Conservation (phyloP, 2,329 filamentous ascomycete genomes). For the Monilinia laxa region DNA sequence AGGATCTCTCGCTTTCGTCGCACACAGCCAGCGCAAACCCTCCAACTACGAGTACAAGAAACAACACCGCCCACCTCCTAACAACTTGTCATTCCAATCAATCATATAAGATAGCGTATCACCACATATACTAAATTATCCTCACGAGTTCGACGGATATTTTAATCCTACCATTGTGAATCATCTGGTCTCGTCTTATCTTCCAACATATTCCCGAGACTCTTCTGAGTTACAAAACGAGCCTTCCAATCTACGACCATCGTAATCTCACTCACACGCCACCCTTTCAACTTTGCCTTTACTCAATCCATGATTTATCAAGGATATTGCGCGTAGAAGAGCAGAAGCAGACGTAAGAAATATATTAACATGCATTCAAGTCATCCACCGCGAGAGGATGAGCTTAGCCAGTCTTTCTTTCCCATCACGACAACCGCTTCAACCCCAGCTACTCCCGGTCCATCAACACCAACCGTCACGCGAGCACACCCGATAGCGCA, state of each 20-base stretch:
- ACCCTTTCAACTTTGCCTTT: constrained; percentile 11
- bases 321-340: constrained; percentile 10
- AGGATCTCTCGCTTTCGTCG: constrained; percentile 15
- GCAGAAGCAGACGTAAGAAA: constrained; percentile 1
- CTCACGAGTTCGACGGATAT: not conserved
- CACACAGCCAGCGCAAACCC: constrained; percentile 16
- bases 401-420: constrained; percentile 30
- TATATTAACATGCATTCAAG: constrained; percentile 9
- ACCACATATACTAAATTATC: constrained; percentile 3
- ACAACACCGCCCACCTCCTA: constrained; percentile 11
- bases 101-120: constrained; percentile 15
- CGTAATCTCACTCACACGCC: not conserved
- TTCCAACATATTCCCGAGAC: not conserved
- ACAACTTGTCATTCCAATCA: constrained; percentile 11
- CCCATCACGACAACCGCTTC: constrained; percentile 38
- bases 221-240: not conserved
- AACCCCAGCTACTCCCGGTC: constrained; percentile 38
- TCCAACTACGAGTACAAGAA: constrained; percentile 12
- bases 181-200: not conserved
- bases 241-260: not conserved
- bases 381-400: constrained; percentile 27
- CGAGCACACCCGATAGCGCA: constrained; percentile 32
- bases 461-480: constrained; percentile 39
- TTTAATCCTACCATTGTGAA: not conserved
- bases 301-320: constrained; percentile 16